Conservation (phyloP, 345 rosid genomes). For the Clarkia xantiana region DNA sequence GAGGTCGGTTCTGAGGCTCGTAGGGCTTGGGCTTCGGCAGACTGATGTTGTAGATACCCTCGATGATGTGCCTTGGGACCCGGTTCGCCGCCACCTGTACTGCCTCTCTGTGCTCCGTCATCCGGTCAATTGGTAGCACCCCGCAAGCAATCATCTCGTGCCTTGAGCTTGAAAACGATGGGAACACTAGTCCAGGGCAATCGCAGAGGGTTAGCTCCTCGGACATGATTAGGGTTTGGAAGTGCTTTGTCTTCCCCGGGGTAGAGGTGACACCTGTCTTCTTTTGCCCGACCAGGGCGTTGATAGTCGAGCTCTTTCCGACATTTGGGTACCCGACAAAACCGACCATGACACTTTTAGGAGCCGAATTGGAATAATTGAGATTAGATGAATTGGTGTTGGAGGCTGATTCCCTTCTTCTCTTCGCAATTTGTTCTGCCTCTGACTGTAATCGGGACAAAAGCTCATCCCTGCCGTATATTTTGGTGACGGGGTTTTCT, state of each 20-base stretch:
- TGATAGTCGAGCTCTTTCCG: constrained; percentile 90
- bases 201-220: constrained; percentile 75
- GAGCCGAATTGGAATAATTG: constrained; percentile 7
- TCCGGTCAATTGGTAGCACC: constrained; percentile 78
- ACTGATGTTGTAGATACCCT: constrained; percentile 56
- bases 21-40: constrained; percentile 79
- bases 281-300: constrained; percentile 89
- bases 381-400: constrained; percentile 15
- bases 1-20: constrained; percentile 62
- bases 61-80: constrained; percentile 53
- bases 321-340: constrained; percentile 94
- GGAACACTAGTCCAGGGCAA: constrained; percentile 86
- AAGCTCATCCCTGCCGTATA: constrained; percentile 74
- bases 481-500: constrained; percentile 42
- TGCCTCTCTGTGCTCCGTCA: constrained; percentile 86
- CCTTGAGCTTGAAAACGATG: constrained; percentile 84
- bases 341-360: constrained; percentile 54
- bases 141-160: constrained; percentile 91
- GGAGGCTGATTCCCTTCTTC: constrained; percentile 30
- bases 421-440: constrained; percentile 57
- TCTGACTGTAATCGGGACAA: constrained; percentile 53
- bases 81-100: constrained; percentile 73
- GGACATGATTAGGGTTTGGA: constrained; percentile 76
- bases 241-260: constrained; percentile 92
- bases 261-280: constrained; percentile 87